A percentile compares a stretch with the other conserved stretches of the same genome.
phyloP scores from a whole-genome alignment of 371 early-diverging fungal species.

The Fennellomyces sp. region DNA sequence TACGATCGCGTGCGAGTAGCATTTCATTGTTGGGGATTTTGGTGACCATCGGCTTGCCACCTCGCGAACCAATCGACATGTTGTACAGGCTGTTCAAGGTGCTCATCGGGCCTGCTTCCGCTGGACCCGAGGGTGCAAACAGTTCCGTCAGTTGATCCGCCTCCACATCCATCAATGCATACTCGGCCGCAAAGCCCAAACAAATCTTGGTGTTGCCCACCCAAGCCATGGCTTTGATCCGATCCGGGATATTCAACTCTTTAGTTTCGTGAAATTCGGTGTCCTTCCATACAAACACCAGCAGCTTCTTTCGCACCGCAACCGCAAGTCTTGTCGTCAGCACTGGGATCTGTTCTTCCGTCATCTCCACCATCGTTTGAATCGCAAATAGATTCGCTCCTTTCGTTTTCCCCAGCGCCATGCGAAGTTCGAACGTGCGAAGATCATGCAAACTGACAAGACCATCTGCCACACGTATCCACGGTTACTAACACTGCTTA shows the following conservation, averaged over 20 bases:
- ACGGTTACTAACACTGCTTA: not conserved
- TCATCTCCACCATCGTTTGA: slow-evolving; percentile 72
- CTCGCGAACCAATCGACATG: slow-evolving; percentile 61
- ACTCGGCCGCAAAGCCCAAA: slow-evolving; percentile 69
- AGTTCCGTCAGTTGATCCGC: slow-evolving; percentile 56
- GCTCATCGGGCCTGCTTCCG: slow-evolving; percentile 48
- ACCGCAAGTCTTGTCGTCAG: slow-evolving; percentile 79
- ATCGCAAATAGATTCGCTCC: slow-evolving; percentile 79
- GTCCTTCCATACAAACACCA: slow-evolving; percentile 81
- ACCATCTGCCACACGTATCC: slow-evolving; percentile 54
- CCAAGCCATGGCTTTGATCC: slow-evolving; percentile 73
- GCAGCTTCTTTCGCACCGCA: slow-evolving; percentile 67
- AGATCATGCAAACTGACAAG: slow-evolving; percentile 77
- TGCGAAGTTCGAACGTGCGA: slow-evolving; percentile 68
- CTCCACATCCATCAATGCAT: slow-evolving; percentile 66
- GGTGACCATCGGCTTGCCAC: slow-evolving; percentile 71
- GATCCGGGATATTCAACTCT: slow-evolving; percentile 68
- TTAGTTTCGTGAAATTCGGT: slow-evolving; percentile 70
- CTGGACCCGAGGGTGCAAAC: slow-evolving; percentile 43
- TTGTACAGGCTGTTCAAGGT: slow-evolving; percentile 48
- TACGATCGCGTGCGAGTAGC: slow-evolving; percentile 76
- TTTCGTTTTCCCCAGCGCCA: slow-evolving; percentile 70
- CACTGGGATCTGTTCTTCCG: slow-evolving; percentile 67
- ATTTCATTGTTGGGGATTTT: slow-evolving; percentile 74
- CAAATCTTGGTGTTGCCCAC: slow-evolving; percentile 68